These are phyloP conservation scores for Patellifolia procumbens DNA, from an alignment of 179 eudicot species.

Conservation along the genomic window DNA sequence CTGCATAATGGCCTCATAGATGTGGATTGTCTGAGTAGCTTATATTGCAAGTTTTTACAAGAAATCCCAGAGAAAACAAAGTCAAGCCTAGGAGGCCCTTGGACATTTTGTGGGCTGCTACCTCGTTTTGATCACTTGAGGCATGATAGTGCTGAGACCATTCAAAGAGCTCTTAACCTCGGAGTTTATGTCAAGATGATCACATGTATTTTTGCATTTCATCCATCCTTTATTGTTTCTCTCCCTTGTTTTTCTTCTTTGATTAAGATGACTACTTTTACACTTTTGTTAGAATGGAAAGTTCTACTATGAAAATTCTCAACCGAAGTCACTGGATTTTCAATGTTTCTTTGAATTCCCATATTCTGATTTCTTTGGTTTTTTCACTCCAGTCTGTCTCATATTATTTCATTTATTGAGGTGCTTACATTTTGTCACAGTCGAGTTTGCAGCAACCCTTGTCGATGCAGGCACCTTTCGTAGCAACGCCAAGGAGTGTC, in stretches of 20 bases:
- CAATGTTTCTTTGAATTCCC: too few relatives aligned
- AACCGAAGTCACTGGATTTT: neutral
- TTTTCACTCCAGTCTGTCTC: too few relatives aligned
- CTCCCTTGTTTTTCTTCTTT: neutral
- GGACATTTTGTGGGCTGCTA: constrained; percentile 72
- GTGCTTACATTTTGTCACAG: too few relatives aligned
- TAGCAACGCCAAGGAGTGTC: too few relatives aligned
- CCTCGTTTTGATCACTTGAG: constrained; percentile 86
- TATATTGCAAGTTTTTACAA: constrained; percentile 35
- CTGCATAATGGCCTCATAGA: neutral
- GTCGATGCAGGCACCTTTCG: too few relatives aligned
- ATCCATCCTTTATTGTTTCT: neutral
- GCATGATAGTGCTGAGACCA: constrained; percentile 84
- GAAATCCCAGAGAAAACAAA: constrained; percentile 61
- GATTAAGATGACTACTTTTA: too few relatives aligned
- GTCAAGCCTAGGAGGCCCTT: constrained; percentile 66
- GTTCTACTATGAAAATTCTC: too few relatives aligned
- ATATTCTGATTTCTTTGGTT: too few relatives aligned
- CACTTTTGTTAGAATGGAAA: too few relatives aligned
- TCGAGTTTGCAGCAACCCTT: too few relatives aligned
- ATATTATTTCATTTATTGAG: too few relatives aligned
- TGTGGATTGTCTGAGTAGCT: neutral
- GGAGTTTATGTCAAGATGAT: constrained; percentile 87
- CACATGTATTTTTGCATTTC: constrained; percentile 44
- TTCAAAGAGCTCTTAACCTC: constrained; percentile 68